Conservation (phyloP, 1,284 basidiomycete species). For the Phylloboletellus chloephorus region DNA sequence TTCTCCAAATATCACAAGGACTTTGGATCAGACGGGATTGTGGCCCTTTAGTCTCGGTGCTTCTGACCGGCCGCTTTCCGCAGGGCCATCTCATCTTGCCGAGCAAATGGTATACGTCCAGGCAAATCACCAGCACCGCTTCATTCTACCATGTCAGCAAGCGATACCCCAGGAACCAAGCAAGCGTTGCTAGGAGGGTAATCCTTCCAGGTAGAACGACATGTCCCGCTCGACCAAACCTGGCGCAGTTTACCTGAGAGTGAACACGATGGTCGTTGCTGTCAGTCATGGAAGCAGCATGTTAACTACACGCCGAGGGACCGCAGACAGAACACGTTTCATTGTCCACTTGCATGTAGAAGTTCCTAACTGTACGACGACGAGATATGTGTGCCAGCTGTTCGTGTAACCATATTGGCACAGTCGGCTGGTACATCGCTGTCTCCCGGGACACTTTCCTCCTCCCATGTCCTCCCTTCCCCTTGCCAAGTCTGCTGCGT, state of each 20-base stretch:
- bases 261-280: slow-evolving; percentile 5
- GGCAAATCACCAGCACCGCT: neutral
- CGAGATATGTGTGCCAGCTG: too few relatives aligned
- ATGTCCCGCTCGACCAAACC: slow-evolving; percentile 39
- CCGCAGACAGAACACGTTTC: too few relatives aligned
- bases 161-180: slow-evolving; percentile 9
- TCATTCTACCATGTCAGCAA: neutral
- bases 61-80: too few relatives aligned
- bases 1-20: too few relatives aligned
- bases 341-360: too few relatives aligned
- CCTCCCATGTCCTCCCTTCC: slow-evolving; percentile 19
- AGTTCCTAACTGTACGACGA: too few relatives aligned
- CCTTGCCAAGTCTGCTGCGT: slow-evolving; percentile 13
- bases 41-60: neutral
- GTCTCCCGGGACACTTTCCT: neutral
- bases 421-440: slow-evolving; percentile 10
- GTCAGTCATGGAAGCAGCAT: slow-evolving; percentile 1
- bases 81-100: too few relatives aligned
- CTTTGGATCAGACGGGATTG: too few relatives aligned
- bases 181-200: slow-evolving; percentile 2
- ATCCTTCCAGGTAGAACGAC: slow-evolving; percentile 2
- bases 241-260: slow-evolving; percentile 36
- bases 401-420: too few relatives aligned
- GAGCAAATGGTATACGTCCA: too few relatives aligned
- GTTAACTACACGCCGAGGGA: too few relatives aligned